Evolutionary conservation across 345 rosid species (phyloP).

Genomic region (Populus nigra): DNA sequence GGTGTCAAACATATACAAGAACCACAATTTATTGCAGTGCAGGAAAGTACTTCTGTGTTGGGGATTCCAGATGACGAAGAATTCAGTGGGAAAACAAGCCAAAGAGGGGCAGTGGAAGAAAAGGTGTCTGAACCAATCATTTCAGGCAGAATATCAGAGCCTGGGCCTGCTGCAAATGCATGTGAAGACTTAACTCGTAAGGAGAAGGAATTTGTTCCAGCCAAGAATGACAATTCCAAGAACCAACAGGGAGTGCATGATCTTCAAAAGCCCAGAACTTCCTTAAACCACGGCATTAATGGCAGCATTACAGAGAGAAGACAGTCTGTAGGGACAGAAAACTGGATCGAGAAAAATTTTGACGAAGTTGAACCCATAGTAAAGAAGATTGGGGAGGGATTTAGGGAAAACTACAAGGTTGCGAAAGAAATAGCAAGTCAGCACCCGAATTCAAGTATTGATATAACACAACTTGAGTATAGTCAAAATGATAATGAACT

Average conservation of each 20-base stretch:
- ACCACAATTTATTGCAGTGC: constrained; percentile 15
- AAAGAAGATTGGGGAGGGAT: constrained; percentile 67
- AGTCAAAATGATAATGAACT: constrained; percentile 55
- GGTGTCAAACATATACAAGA: constrained; percentile 25
- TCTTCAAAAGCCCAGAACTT: constrained; percentile 19
- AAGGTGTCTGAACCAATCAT: constrained; percentile 11
- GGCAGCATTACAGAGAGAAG: constrained; percentile 26
- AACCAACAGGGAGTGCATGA: constrained; percentile 14
- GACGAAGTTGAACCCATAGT: constrained; percentile 65
- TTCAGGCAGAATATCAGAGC: constrained; percentile 27
- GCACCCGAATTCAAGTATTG: constrained; percentile 24
- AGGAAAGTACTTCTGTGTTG: constrained; percentile 25
- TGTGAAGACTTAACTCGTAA: constrained; percentile 20
- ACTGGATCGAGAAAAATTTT: constrained; percentile 67
- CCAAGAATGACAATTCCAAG: constrained; percentile 27
- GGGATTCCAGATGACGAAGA: constrained; percentile 16
- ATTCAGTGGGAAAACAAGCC: constrained; percentile 22
- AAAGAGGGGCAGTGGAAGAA: constrained; percentile 20
- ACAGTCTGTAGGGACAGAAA: constrained; percentile 33
- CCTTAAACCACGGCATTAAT: constrained; percentile 11
- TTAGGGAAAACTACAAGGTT: constrained; percentile 62
- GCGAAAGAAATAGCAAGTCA: constrained; percentile 59
- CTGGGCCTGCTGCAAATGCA: constrained; percentile 23
- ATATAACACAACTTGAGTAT: constrained; percentile 43
- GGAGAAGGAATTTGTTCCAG: constrained; percentile 21